phyloP scores from a whole-genome alignment of 345 rosid genomes.

The Dipteronia sinensis region DNA sequence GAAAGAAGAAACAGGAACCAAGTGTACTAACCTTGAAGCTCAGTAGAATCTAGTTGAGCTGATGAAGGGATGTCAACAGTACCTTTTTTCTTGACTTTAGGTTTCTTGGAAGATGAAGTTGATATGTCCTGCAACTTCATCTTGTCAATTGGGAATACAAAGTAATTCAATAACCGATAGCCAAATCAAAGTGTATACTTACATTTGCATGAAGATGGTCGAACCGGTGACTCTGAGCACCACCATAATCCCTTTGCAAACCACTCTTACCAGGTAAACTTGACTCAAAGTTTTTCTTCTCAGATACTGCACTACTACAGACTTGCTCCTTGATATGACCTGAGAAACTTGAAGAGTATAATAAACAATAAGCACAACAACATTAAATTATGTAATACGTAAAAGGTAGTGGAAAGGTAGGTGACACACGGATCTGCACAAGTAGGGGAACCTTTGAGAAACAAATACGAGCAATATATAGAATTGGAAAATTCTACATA shows the following conservation, averaged over 20 bases:
- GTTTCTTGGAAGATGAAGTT: slow-evolving; percentile 55
- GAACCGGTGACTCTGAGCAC: slow-evolving; percentile 42
- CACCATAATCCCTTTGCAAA: slow-evolving; percentile 43
- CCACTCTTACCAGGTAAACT: slow-evolving; percentile 41
- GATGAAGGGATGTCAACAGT: slow-evolving; percentile 35
- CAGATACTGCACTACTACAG: slow-evolving; percentile 43
- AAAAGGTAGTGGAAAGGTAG: not conserved
- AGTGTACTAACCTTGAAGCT: slow-evolving; percentile 68
- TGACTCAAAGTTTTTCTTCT: slow-evolving; percentile 51
- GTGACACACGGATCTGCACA: not conserved
- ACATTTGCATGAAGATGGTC: slow-evolving; percentile 48
- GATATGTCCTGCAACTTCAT: slow-evolving; percentile 62
- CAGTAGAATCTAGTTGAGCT: slow-evolving; percentile 58
- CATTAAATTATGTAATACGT: slow-evolving; percentile 24
- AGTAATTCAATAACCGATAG: slow-evolving; percentile 19
- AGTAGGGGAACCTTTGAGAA: not conserved
- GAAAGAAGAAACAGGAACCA: not conserved
- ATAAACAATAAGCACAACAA: slow-evolving; percentile 55
- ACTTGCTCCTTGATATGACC: slow-evolving; percentile 60
- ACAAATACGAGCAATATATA: not conserved
- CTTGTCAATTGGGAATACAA: slow-evolving; percentile 24
- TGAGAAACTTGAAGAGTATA: slow-evolving; percentile 70
- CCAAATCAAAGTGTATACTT: slow-evolving; percentile 35
- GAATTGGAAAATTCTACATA: not conserved
- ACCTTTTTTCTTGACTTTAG: slow-evolving; percentile 76